phyloP scores from a whole-genome alignment of 1,284 basidiomycete species.

The Marasmius tenuissimus region DNA sequence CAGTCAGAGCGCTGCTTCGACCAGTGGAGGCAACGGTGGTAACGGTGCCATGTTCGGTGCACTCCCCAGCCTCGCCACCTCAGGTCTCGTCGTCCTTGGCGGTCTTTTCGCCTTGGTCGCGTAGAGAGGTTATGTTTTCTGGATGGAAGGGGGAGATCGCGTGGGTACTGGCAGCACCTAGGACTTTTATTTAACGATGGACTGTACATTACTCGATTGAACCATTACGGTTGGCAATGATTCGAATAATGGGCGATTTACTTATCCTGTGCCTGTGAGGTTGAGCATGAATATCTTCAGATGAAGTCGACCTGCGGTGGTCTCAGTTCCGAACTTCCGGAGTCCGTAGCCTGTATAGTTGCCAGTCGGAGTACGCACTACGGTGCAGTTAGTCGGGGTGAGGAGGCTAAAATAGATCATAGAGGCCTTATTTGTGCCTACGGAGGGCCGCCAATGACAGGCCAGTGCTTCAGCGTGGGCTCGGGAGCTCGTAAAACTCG shows the following conservation, averaged over 20 bases:
- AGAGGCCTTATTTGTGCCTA: no score
- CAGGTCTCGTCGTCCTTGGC: constrained; percentile 21
- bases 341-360: no score
- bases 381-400: no score
- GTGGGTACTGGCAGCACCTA: not conserved
- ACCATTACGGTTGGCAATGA: not conserved
- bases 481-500: no score
- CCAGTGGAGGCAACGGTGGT: constrained; percentile 15
- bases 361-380: no score
- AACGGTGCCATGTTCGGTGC: constrained; percentile 20
- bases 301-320: no score
- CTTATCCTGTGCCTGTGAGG: not conserved
- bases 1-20: constrained; percentile 28
- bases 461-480: no score
- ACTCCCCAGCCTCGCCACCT: constrained; percentile 14
- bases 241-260: not conserved
- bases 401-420: no score
- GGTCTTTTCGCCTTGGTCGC: constrained; percentile 12
- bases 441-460: no score
- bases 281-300: no score
- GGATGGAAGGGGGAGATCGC: not conserved
- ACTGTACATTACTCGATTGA: not conserved
- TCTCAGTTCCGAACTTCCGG: no score
- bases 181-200: not conserved
- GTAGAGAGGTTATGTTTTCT: not conserved